Evolutionary conservation across 768 basidiomycete genomes (phyloP), one percentile per base, ranked within the genome.

Genomic region (Boletus bicolor): DNA sequence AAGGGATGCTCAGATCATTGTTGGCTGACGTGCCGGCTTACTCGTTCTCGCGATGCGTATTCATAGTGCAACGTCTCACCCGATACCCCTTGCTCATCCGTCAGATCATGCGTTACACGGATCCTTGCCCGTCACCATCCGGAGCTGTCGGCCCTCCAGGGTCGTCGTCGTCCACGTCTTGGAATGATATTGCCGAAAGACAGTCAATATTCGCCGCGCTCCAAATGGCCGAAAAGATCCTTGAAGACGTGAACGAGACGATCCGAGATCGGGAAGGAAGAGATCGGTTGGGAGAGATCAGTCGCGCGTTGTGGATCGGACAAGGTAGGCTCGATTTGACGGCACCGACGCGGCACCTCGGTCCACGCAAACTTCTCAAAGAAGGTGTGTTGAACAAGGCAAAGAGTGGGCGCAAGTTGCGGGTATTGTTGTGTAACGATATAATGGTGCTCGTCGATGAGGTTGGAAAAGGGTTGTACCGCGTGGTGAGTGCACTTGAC

Each of bases 31-130:
- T 35, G 2, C 28, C 15, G 8, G n/a, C 15, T 39, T 35, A 41
- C 34, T 19, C 39, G 24, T n/a, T 17, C 32, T 32, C 9, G 9
- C 36, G 14, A 34, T 7, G 2, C 35, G 15, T 41, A 19, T 57
- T 45, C 47, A 30, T 57, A 93, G 91, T 95, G 93, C 93, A 97
- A 83, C 86, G 96, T 9, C 86, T 98, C 53, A 97, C 96, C 0
- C 81, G 93, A 54, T 99, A 98, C 67, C 96, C 96, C 0, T 77
- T 99, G 0, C 78, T 98, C 34, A 85, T 98, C 60, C 85, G 85
- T 51, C 90, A 92, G 72, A 90, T 97, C 59, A 68, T 92, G 26
- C 81, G 86, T 21, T 91, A 94, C 67, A 94, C 93, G 2, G 84
- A 87, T 26, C 57, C 76, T 1, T 37, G 6, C 39, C 14, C 52